These are phyloP conservation scores for Dipsacomyces acuminosporus DNA, from an alignment of 371 early-diverging fungal species.

Conservation along the genomic window DNA sequence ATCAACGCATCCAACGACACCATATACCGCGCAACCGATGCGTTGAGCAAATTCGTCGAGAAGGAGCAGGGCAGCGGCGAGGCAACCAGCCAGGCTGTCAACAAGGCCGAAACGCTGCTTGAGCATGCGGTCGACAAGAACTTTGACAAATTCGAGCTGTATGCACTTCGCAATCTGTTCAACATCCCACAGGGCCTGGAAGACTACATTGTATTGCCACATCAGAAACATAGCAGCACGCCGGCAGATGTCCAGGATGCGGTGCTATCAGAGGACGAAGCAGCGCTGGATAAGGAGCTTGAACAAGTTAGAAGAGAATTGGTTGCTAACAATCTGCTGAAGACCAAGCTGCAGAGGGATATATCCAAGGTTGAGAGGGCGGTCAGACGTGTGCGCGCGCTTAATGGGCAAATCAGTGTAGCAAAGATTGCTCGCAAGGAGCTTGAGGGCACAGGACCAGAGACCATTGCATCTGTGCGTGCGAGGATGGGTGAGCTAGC, in stretches of 20 bases:
- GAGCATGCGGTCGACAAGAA: constrained; percentile 67
- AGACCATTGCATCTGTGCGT: constrained; percentile 12
- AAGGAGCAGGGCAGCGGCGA: constrained; percentile 47
- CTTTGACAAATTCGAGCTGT: constrained; percentile 74
- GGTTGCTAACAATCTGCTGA: constrained; percentile 40
- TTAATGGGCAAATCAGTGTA: constrained; percentile 32
- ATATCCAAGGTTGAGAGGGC: constrained; percentile 23
- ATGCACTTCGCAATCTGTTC: constrained; percentile 62
- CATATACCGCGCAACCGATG: constrained; percentile 59
- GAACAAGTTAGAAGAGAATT: constrained; percentile 49
- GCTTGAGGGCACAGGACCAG: constrained; percentile 11
- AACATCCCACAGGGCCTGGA: constrained; percentile 54
- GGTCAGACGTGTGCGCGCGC: constrained; percentile 25
- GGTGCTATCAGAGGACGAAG: constrained; percentile 50
- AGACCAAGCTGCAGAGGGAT: constrained; percentile 21
- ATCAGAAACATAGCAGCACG: constrained; percentile 7
- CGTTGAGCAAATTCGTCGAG: constrained; percentile 59
- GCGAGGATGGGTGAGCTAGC: constrained; percentile 16
- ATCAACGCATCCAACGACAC: constrained; percentile 67
- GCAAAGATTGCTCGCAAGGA: constrained; percentile 13
- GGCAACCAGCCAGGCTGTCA: constrained; percentile 48
- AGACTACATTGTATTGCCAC: constrained; percentile 36
- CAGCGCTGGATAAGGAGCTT: constrained; percentile 51
- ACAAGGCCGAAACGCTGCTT: constrained; percentile 60
- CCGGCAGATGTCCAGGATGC: constrained; percentile 29